These are phyloP conservation scores for Thraustotheca clavata DNA, from an alignment of 352 stramenopile species.

Conservation along the genomic window DNA sequence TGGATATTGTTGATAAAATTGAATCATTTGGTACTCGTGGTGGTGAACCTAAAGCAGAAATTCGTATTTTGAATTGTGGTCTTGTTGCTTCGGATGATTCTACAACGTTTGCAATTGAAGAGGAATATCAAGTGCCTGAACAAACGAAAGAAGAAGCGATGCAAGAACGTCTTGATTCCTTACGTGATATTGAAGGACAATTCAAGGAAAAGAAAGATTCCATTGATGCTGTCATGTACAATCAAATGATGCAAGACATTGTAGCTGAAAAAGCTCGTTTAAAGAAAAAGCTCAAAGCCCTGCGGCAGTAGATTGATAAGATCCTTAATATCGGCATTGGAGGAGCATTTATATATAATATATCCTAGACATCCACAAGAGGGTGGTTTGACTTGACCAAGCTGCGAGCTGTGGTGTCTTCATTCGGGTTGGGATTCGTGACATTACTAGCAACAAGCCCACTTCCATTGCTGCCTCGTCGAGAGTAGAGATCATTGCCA, in stretches of 20 bases:
- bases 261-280: slow-evolving; percentile 52
- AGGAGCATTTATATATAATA: slow-evolving; percentile 1
- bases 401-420: neutral
- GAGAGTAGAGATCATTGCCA: slow-evolving; percentile 4
- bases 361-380: neutral
- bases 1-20: slow-evolving; percentile 89
- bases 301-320: neutral
- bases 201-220: slow-evolving; percentile 46
- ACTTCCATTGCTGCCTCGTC: neutral
- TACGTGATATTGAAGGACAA: slow-evolving; percentile 54
- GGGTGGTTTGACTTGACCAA: neutral
- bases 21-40: slow-evolving; percentile 68
- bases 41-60: slow-evolving; percentile 74
- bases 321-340: neutral
- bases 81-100: slow-evolving; percentile 28
- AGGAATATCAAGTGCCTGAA: too few species aligned
- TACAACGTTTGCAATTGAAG: neutral
- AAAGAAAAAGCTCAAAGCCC: slow-evolving; percentile 47
- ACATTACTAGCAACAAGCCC: too few species aligned
- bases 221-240: slow-evolving; percentile 52
- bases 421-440: neutral
- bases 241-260: slow-evolving; percentile 57
- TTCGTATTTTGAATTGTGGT: slow-evolving; percentile 90
- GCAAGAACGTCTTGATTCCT: slow-evolving; percentile 46
- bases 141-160: slow-evolving; percentile 47